A percentile compares a stretch with the other conserved stretches of the same genome.
Conservation (phyloP, 116 monocot genomes). For the Iris pallida region DNA sequence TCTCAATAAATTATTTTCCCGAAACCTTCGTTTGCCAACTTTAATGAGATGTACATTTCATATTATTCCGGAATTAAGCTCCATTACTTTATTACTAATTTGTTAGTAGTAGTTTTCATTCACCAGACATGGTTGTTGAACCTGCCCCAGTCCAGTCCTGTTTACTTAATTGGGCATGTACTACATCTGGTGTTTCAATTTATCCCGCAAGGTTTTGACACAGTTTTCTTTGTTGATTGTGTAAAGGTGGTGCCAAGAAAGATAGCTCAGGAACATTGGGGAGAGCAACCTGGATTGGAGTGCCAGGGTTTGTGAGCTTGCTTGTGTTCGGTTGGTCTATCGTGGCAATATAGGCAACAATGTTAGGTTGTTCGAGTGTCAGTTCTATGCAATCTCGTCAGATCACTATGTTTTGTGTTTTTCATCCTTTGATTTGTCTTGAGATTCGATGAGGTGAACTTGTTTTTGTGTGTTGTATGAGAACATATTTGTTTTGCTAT, state of each 20-base stretch:
- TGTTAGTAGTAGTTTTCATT: too few relatives aligned
- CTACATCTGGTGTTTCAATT: too few relatives aligned
- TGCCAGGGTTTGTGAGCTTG: conserved; percentile 4
- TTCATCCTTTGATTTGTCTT: background rate
- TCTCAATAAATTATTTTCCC: too few relatives aligned
- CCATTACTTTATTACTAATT: too few relatives aligned
- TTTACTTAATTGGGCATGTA: too few relatives aligned
- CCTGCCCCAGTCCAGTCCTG: too few relatives aligned
- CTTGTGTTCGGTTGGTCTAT: background rate
- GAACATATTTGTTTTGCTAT: background rate
- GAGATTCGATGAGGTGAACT: background rate
- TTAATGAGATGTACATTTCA: too few relatives aligned
- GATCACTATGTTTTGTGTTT: background rate
- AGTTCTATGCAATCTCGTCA: background rate
- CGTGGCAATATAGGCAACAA: background rate
- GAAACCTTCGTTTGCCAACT: too few relatives aligned
- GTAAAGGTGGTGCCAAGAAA: background rate
- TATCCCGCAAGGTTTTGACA: too few relatives aligned
- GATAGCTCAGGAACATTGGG: background rate
- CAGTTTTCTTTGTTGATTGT: too few relatives aligned
- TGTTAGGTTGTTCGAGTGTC: background rate
- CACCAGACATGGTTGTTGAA: too few relatives aligned
- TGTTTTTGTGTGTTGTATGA: background rate
- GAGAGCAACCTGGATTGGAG: background rate
- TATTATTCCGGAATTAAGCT: too few relatives aligned